Percentiles rank a stretch among this genome's conserved stretches.
Conservation (phyloP, 1,284 basidiomycete species). For the Microbotryum lychnidis-dioicae region DNA sequence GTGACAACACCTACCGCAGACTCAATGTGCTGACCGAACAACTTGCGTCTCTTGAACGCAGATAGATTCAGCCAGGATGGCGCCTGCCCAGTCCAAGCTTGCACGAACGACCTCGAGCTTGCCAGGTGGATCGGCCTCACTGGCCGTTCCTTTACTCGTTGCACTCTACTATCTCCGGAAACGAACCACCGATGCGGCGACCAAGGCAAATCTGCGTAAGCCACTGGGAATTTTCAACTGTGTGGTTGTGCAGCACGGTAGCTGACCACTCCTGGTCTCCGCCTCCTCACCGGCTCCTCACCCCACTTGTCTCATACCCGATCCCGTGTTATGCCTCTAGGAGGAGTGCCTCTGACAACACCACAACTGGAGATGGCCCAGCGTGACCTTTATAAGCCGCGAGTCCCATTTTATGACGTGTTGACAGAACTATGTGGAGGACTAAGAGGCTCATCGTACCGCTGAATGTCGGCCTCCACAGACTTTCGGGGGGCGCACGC, state of each 20-base stretch:
- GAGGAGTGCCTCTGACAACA: conserved; percentile 19
- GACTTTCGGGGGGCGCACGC: conserved; percentile 26
- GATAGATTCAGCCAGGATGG: conserved; percentile 5
- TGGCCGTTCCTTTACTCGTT: conserved; percentile 11
- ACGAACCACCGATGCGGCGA: conserved; percentile 7
- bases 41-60: no score
- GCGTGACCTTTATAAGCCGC: conserved; percentile 31
- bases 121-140: background rate
- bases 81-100: conserved; percentile 16
- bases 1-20: no score
- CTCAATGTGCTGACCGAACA: no score
- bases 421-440: no score
- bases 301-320: no score
- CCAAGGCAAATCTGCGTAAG: background rate
- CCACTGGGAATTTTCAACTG: background rate
- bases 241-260: background rate
- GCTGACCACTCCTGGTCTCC: no score
- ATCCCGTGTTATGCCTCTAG: background rate
- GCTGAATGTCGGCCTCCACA: background rate
- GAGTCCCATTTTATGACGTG: background rate
- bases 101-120: background rate
- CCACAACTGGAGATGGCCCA: conserved; percentile 33
- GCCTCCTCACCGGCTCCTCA: no score
- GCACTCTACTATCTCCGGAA: conserved; percentile 11
- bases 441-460: no score